Conservation (phyloP, 1,284 basidiomycete species). For the Pseudozyma pruni region DNA sequence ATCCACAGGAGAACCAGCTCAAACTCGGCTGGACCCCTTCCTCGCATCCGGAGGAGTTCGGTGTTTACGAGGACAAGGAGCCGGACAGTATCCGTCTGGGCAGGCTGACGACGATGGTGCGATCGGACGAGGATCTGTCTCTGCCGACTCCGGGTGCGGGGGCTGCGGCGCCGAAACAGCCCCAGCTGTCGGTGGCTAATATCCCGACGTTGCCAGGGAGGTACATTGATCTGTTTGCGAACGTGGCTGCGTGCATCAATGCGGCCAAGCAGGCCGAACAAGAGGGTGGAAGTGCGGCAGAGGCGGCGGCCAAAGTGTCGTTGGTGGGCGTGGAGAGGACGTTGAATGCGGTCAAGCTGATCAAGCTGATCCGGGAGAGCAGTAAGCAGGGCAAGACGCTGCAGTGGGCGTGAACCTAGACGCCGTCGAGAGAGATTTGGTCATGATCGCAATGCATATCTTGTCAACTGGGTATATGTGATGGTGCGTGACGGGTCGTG, state of each 20-base stretch:
- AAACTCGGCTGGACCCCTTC: slow-evolving; percentile 60
- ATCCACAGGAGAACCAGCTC: slow-evolving; percentile 66
- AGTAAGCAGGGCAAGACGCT: slow-evolving; percentile 52
- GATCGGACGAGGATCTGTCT: slow-evolving; percentile 29
- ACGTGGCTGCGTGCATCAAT: slow-evolving; percentile 55
- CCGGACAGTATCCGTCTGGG: slow-evolving; percentile 52
- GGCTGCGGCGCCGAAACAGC: slow-evolving; percentile 46
- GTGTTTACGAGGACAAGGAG: slow-evolving; percentile 54
- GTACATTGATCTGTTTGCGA: slow-evolving; percentile 61
- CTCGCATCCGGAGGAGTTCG: slow-evolving; percentile 58
- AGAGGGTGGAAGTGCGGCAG: slow-evolving; percentile 17
- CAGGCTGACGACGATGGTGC: slow-evolving; percentile 52
- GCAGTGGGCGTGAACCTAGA: slow-evolving; percentile 33
- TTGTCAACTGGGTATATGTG: not conserved
- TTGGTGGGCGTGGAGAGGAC: slow-evolving; percentile 50
- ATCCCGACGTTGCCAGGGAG: slow-evolving; percentile 64
- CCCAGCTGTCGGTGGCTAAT: slow-evolving; percentile 45
- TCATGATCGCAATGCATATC: slow-evolving; percentile 3
- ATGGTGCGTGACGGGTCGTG: not conserved
- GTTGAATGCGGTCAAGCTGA: slow-evolving; percentile 51
- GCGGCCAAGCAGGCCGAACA: slow-evolving; percentile 41
- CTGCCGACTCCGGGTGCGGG: slow-evolving; percentile 16
- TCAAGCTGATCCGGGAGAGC: slow-evolving; percentile 54
- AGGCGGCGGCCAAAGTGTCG: slow-evolving; percentile 33
- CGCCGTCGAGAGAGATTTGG: too few relatives aligned